Base-by-base conservation (phyloP, 1,284 basidiomycete species). In the Porogramme epimiltina region DNA sequence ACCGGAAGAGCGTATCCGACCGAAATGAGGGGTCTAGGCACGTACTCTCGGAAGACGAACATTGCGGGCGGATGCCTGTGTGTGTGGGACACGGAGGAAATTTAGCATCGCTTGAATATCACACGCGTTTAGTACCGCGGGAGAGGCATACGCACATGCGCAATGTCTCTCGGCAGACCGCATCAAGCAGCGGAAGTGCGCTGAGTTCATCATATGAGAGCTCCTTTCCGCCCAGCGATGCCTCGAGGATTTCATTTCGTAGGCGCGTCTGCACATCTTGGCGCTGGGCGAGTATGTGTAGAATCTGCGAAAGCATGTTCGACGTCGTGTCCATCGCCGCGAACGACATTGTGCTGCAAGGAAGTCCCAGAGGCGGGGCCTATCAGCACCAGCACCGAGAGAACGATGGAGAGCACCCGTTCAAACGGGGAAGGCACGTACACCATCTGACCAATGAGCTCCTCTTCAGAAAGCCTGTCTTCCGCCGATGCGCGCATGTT, bases 111-210 rank as follows among this genome's bases (percentile, higher is more conserved):
- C 34, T 9, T 37, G 5, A 37, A 18, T n/a, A 16, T 37, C 13
- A 18, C 34, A 13, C 34, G 25, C 33, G 48, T 34, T 40, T 37
- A 45, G 48, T 41, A 56, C 49, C 36, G 34, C n/a, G 6, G 15
- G 22, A 23, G 25, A 3, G 18, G 22, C n/a, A 22, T 33, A 61
- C 53, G 44, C 46, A 64, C 64, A 67, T 47, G 9, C 70, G 61
- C 16, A 72, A 56, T 0, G 68, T 70, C 49, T 72, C 70, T 16
- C 67, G 60, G 47, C 68, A 69, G 19, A 72, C 61, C 4, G 66
- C 69, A 41, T 72, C 70, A 13, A 72, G 62, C 51, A 63, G 68
- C 0, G 70, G 69, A 18, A 72, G 61, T 5, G 55, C 52, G 38
- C 63, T 62, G n/a, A 72, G 56, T 8, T 55, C 55, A 50, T 72